Evolutionary conservation across 768 basidiomycete species (phyloP), one percentile per base, ranked within the genome.

Genomic region (Mycena capillaripes): DNA sequence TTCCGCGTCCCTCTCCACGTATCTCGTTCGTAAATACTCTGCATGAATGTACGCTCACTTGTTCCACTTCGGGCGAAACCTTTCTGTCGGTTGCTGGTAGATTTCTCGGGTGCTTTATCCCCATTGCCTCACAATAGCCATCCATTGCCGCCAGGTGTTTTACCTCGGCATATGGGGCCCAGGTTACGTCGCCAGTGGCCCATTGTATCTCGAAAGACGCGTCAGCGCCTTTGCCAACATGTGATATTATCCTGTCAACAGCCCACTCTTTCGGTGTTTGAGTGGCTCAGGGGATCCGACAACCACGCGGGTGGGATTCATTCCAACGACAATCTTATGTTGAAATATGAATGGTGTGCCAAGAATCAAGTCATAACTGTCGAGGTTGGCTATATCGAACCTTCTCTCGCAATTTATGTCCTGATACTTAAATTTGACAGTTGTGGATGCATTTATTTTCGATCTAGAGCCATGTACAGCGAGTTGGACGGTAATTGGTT

Each of bases 401-500:
- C 62, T 44, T 9, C 77, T 63, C 4, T 59, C 56, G n/a, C 76
- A 74, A 14, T 74, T 58, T 0, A 83, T 78, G 3, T 44, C 34
- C 66, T 82, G 81, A 63, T 82, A 83, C 23, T 70, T 38, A 1
- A 83, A 27, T 12, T 75, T 21, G 0, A 72, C 81, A 12, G n/a
- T 61, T 17, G 71, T 67, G 0, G 78, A 65, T 19, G 40, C 67
- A 62, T 78, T 83, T 6, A 85, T 76, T 38, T 79, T 79, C 0
- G 81, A 75, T 3, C 78, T 66, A 4, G 82, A 84, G 0, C 83
- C 84, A 9, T 78, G 73, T 0, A 80, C 79, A 0, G 82, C 82
- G 0, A 84, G 69, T 27, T 83, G 79, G 0, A 83, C 66, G 2
- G 79, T 71, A 23, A 84, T 36, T 2, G 81, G 81, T 67, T 82